A percentile compares a stretch with the other conserved stretches of the same genome.
Conservation (phyloP, 305 asterid genomes). For the Fraxinus ornus region DNA sequence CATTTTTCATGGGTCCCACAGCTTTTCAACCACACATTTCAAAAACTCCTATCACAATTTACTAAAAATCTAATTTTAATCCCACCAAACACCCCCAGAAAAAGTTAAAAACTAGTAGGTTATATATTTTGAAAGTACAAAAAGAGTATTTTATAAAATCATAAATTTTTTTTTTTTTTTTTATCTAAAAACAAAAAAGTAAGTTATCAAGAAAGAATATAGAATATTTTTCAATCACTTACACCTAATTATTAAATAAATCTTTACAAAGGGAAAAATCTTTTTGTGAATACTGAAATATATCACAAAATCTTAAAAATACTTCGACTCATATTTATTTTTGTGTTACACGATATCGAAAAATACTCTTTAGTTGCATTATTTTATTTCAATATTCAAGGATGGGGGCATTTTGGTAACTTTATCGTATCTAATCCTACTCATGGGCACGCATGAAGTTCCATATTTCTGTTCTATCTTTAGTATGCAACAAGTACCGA, state of each 20-base stretch:
- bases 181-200: no score
- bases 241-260: not conserved
- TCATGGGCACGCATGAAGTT: constrained; percentile 25
- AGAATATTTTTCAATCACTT: not conserved
- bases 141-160: no score
- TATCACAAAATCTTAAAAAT: not conserved
- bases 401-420: constrained; percentile 13
- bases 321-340: not conserved
- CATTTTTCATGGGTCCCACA: no score
- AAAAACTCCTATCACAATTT: no score
- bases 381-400: not conserved
- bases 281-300: not conserved
- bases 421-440: not conserved
- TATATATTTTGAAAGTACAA: no score
- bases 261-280: not conserved
- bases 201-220: not conserved
- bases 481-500: not conserved
- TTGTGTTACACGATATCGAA: not conserved
- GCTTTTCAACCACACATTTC: no score
- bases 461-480: not conserved
- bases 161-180: no score
- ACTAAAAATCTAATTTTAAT: no score
- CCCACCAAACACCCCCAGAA: no score
- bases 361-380: not conserved
- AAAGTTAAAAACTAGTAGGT: not conserved